Base-by-base conservation (phyloP, 805 yeast genomes). In the Kazachstania bromeliacearum region DNA sequence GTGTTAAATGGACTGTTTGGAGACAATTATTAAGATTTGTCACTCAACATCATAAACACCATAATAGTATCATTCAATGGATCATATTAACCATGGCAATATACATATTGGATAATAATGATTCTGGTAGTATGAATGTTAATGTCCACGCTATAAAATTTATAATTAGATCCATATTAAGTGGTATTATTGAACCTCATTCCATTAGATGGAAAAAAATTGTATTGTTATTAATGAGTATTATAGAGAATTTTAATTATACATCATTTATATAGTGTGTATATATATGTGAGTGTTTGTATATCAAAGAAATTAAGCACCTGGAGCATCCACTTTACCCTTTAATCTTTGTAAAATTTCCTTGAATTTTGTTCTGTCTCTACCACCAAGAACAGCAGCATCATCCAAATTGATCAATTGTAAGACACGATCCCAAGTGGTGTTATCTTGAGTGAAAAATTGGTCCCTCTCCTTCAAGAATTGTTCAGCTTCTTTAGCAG, bases 361-460 rank as follows among this genome's bases (percentile, higher is more conserved):
- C 52, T 75, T 75, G 62, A 82, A 81, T 44, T 83, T 70, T 5
- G 80, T 60, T 66, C 79, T 80, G 57, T 82, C 88, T 53, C 79
- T 69, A 23, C 62, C 67, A 33, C 60, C 60, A 32, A 60, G 59
- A 30, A 60, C 54, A 41, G 65, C 70, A 16, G 73, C 66, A 35
- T 68, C 75, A 22, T 58, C 59, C 32, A 50, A 69, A 60, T 51
- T 67, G 38, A 53, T 63, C 53, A 59, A 70, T 32, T 63, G 62
- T 21, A 71, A 53, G 62, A 77, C 89, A 51, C 95, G 74, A 51
- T 81, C 82, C 67, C 84, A 85, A n/a, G 85, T 75, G 52, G 75
- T 66, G 12, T 26, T 36, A 37, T 94, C 95, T 59, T 83, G 82
- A 24, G 77, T 66, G 57, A 79, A 84, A 58, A 69, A 87, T 21